A percentile compares a stretch with the other conserved stretches of the same genome.
phyloP scores from a whole-genome alignment of 345 rosid species.

The Acer campestre region DNA sequence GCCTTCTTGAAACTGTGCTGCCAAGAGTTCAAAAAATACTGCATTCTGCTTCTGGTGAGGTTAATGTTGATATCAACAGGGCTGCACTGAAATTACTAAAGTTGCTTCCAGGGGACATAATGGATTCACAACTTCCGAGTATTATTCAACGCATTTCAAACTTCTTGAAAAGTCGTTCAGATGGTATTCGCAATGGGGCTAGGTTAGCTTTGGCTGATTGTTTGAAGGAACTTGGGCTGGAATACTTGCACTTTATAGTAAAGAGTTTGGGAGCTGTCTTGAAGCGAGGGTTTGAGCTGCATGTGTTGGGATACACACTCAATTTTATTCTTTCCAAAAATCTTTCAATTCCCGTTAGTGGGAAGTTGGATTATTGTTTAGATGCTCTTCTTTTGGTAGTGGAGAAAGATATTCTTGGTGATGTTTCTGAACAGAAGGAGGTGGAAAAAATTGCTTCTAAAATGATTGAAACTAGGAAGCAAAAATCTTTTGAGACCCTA shows the following conservation, averaged over 20 bases:
- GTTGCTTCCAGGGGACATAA: slow-evolving; percentile 74
- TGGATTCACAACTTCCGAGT: slow-evolving; percentile 79
- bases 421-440: slow-evolving; percentile 91
- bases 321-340: slow-evolving; percentile 63
- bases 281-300: slow-evolving; percentile 84
- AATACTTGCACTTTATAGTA: slow-evolving; percentile 69
- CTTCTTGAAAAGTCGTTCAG: slow-evolving; percentile 69
- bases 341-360: slow-evolving; percentile 40
- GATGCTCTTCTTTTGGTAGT: slow-evolving; percentile 76
- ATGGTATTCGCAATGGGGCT: slow-evolving; percentile 73
- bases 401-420: slow-evolving; percentile 79
- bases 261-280: slow-evolving; percentile 62
- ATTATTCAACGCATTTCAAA: slow-evolving; percentile 70
- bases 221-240: slow-evolving; percentile 88
- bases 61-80: slow-evolving; percentile 63
- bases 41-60: slow-evolving; percentile 61
- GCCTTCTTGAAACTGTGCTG: slow-evolving; percentile 60
- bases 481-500: slow-evolving; percentile 74
- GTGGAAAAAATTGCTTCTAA: slow-evolving; percentile 80
- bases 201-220: slow-evolving; percentile 84
- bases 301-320: slow-evolving; percentile 81
- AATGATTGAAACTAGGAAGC: slow-evolving; percentile 85
- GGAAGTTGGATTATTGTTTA: slow-evolving; percentile 80
- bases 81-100: slow-evolving; percentile 84
- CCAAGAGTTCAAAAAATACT: slow-evolving; percentile 75